Conservation (phyloP, 306 rosid species). For the Ormosia emarginata region DNA sequence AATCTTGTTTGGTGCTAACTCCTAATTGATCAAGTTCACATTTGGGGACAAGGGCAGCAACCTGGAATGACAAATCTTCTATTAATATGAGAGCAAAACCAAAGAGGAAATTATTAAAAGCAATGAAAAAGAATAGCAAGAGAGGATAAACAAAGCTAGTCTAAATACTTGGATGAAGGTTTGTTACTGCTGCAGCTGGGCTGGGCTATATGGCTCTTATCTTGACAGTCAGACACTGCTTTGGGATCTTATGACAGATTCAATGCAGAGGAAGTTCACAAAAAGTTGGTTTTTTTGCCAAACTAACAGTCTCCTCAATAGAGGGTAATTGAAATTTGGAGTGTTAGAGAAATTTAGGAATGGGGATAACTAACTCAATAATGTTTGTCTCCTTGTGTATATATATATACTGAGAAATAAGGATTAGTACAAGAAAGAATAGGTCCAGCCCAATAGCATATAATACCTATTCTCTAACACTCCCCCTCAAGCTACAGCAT, state of each 20-base stretch:
- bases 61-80: conserved; percentile 48
- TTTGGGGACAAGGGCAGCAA: conserved; percentile 87
- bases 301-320: background rate
- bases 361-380: too few relatives aligned
- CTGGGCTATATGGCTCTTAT: background rate
- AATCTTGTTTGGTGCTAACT: conserved; percentile 36
- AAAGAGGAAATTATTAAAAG: background rate
- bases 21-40: conserved; percentile 60
- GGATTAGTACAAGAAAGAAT: too few relatives aligned
- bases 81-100: background rate
- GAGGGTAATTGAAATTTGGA: background rate
- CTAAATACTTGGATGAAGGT: background rate
- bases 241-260: conserved; percentile 8
- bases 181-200: background rate
- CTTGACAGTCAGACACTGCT: background rate
- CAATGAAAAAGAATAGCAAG: background rate
- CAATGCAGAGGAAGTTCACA: background rate
- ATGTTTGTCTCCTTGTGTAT: too few relatives aligned
- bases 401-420: too few relatives aligned
- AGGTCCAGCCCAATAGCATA: too few relatives aligned
- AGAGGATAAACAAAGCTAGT: background rate
- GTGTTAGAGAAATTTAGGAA: too few relatives aligned
- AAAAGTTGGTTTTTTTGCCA: conserved; percentile 2
- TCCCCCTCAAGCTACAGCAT: too few relatives aligned
- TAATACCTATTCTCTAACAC: too few relatives aligned